Base-by-base conservation (phyloP, 176 grass and related monocot species). In the Avena sativa region DNA sequence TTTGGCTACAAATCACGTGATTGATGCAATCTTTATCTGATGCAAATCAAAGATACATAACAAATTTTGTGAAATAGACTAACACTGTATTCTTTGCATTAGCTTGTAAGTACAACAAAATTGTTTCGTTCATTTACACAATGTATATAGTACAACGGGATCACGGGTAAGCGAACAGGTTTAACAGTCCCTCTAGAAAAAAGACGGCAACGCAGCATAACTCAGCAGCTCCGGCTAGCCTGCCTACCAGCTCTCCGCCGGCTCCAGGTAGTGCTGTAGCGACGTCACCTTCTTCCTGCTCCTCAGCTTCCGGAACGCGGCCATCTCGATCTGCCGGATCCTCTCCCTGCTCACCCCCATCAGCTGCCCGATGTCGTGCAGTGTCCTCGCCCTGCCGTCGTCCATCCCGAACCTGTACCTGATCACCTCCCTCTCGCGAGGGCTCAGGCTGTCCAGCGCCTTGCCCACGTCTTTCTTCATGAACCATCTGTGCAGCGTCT, bases 281-380 rank as follows among this genome's bases (percentile, higher is more conserved):
- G 91, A 84, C 51, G 89, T 84, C 30, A 90, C 76, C 88, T 43
- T 90, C 59, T 94, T 94, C 89, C 90, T 94, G 83, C 48, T 83
- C 86, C 90, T 92, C 9, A 99, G 79, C 86, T 99, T 99, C 88
- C 92, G 91, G 77, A 99, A 90, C n/a, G 97, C 90, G 64, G 64
- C 85, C 69, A 88, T 76, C 83, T 99, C 94, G 9, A 99, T 94
- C 61, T 96, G 97, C 80, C 94, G 82, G 80, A 96, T 90, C 87
- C 94, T 92, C 87, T 99, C 97, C 83, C 97, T 87, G 80, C 94
- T 99, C 81, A 96, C 89, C 59, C 90, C 84, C 81, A 96, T 80
- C 46, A 90, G 50, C 76, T 89, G 82, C 53, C 97, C 97, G 30
- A 96, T 94, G 79, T 94, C 89, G 57, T 94, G 85, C 86, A 99